phyloP scores from a whole-genome alignment of 1,139 yeast genomes.

The Yamadazyma epiphylla region DNA sequence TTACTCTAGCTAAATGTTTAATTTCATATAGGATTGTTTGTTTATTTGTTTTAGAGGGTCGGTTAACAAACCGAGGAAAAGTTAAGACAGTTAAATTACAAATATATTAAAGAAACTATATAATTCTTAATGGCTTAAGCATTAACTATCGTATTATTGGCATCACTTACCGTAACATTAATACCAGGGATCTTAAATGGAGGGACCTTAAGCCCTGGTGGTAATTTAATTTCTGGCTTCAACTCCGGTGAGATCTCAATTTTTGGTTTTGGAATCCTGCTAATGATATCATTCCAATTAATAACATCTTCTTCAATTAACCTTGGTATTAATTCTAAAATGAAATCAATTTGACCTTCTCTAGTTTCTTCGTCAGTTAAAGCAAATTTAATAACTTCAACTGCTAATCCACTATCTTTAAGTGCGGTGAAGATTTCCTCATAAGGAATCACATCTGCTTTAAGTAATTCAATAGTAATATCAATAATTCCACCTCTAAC shows the following conservation, averaged over 20 bases:
- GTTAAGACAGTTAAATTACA: no score
- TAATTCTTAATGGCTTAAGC: no score
- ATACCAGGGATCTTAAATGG: no score
- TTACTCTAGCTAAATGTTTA: no score
- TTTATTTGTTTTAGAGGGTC: background rate
- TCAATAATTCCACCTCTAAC: slow-evolving; percentile 23
- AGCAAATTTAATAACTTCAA: slow-evolving; percentile 22
- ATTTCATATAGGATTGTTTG: no score
- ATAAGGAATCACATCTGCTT: slow-evolving; percentile 31
- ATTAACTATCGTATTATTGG: no score
- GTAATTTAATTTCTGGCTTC: no score
- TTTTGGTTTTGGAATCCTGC: slow-evolving; percentile 4
- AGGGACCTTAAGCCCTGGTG: no score
- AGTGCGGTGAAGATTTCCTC: slow-evolving; percentile 29
- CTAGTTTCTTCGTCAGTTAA: slow-evolving; percentile 29
- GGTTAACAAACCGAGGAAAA: no score
- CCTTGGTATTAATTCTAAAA: slow-evolving; percentile 24
- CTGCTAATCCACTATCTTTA: slow-evolving; percentile 28
- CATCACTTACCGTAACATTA: no score
- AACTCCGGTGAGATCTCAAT: no score
- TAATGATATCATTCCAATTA: slow-evolving; percentile 8
- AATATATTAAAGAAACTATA: no score
- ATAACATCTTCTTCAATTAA: slow-evolving; percentile 15
- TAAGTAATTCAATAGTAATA: slow-evolving; percentile 22
- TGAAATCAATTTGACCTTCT: slow-evolving; percentile 23